Percentiles rank a stretch among this genome's conserved stretches.
phyloP scores from a whole-genome alignment of 2,329 filamentous ascomycete species.

The Byssoonygena ceratinophila region DNA sequence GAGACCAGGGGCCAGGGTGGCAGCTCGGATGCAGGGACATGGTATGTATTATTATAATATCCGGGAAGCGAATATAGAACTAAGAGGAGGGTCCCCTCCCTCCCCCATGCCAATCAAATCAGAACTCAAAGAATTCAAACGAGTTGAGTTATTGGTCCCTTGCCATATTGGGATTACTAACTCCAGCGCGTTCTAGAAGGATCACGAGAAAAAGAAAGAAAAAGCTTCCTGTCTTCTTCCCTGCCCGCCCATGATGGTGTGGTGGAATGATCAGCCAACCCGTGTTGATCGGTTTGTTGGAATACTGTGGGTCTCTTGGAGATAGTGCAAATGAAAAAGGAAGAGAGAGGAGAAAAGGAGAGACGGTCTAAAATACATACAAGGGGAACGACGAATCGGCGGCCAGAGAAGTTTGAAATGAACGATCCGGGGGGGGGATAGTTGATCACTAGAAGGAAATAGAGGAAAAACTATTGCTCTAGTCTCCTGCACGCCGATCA shows the following conservation, averaged over 20 bases:
- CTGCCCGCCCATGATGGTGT: background rate
- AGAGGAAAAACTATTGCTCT: background rate
- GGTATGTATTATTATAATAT: slow-evolving; percentile 10
- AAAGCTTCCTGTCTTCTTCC: background rate
- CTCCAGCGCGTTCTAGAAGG: slow-evolving; percentile 6
- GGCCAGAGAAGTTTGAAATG: background rate
- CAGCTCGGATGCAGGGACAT: slow-evolving; percentile 9
- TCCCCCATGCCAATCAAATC: background rate
- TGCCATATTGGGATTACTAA: slow-evolving; percentile 4
- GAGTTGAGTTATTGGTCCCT: background rate
- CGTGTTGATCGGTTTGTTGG: slow-evolving; percentile 5
- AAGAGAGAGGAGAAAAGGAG: background rate
- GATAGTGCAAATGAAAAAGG: too few species aligned
- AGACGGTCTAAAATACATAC: background rate
- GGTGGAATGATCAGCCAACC: slow-evolving; percentile 7
- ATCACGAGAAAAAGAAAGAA: background rate
- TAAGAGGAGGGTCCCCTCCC: too few species aligned
- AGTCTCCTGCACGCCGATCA: slow-evolving; percentile 1
- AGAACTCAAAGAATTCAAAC: background rate
- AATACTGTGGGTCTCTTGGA: background rate
- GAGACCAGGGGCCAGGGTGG: background rate
- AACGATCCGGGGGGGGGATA: background rate
- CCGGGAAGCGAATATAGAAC: slow-evolving; percentile 11
- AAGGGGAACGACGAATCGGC: slow-evolving; percentile 1
- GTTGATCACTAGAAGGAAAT: background rate